Conservation (phyloP, 371 early-diverging fungal genomes). For the Syncephalastrum monosporum region DNA sequence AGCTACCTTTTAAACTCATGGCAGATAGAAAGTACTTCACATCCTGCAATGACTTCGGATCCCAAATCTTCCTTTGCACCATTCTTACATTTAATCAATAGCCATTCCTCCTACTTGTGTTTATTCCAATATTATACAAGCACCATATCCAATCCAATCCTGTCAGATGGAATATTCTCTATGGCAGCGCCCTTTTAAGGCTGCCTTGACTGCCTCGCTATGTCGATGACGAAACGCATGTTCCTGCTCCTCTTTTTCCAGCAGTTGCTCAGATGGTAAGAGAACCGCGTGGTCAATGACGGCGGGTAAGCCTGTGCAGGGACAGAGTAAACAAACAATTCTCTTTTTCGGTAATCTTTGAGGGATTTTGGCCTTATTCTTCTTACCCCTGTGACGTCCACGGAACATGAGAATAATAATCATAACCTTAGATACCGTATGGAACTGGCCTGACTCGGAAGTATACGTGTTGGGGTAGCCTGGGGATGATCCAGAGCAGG, state of each 20-base stretch:
- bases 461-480: conserved; percentile 15
- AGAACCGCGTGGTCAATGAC: conserved; percentile 50
- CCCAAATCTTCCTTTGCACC: too few relatives aligned
- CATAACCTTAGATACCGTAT: conserved; percentile 16
- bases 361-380: not conserved
- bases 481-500: conserved; percentile 15
- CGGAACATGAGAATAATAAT: conserved; percentile 19
- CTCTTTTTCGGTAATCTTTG: not conserved
- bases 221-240: conserved; percentile 8
- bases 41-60: too few relatives aligned
- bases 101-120: too few relatives aligned
- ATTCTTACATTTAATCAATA: too few relatives aligned
- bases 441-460: conserved; percentile 14
- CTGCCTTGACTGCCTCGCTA: not conserved
- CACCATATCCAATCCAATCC: too few relatives aligned
- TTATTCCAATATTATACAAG: too few relatives aligned
- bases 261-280: conserved; percentile 35
- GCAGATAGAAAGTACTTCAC: too few relatives aligned
- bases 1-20: too few relatives aligned
- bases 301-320: conserved; percentile 37
- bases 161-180: too few relatives aligned
- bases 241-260: conserved; percentile 13
- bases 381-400: conserved; percentile 22
- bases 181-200: too few relatives aligned
- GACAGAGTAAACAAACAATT: not conserved